Conservation (phyloP, 2,329 filamentous ascomycete genomes). For the Trichoderma afroharzianum region DNA sequence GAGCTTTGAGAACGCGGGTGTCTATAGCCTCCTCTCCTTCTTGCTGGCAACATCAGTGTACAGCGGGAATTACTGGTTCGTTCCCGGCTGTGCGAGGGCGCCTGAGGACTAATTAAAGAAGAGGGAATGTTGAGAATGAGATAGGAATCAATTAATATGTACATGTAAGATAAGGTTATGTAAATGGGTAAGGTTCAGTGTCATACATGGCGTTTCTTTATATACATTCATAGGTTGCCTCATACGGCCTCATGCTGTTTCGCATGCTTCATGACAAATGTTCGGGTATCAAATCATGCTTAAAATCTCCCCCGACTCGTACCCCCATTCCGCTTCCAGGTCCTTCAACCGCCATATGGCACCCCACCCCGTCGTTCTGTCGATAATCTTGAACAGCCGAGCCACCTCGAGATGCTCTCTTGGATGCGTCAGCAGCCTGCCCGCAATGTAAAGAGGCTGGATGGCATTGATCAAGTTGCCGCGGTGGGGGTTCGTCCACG, state of each 20-base stretch:
- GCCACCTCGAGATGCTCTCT: constrained; percentile 34
- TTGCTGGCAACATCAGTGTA: neutral
- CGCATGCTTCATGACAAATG: neutral
- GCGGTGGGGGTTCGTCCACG: constrained; percentile 38
- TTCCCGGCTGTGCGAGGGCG: neutral
- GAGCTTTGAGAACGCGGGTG: neutral
- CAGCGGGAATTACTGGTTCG: neutral
- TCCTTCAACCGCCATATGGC: constrained; percentile 47
- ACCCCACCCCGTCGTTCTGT: constrained; percentile 47
- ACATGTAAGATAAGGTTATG: neutral
- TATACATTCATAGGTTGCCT: neutral
- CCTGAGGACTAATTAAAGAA: neutral
- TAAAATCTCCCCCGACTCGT: constrained; percentile 24
- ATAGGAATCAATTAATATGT: neutral
- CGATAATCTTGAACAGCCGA: constrained; percentile 41
- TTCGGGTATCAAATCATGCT: constrained; percentile 4
- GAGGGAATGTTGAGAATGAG: neutral
- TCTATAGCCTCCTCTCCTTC: neutral
- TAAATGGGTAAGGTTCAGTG: neutral
- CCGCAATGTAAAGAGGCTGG: constrained; percentile 50
- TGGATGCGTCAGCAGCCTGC: constrained; percentile 44
- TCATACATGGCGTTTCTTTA: neutral
- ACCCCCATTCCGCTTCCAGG: constrained; percentile 38
- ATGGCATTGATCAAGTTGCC: constrained; percentile 49
- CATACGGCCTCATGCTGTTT: neutral